A percentile compares a stretch with the other conserved stretches of the same genome.
These are phyloP conservation scores for Ormosia semicastrata DNA, from an alignment of 306 rosid genomes.

Conservation along the genomic window DNA sequence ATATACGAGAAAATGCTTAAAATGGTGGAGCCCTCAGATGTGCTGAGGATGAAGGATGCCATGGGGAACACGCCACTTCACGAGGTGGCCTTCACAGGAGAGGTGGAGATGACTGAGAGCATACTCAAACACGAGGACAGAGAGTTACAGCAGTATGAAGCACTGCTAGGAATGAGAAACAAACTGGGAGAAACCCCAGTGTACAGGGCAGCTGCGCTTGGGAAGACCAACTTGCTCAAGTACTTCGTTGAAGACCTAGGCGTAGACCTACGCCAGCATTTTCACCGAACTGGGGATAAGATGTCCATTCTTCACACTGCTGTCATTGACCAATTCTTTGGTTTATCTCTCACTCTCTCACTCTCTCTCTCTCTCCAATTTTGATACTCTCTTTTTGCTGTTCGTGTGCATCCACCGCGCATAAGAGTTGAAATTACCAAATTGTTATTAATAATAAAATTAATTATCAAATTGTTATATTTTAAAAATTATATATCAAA, in stretches of 20 bases:
- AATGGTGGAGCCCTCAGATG: background rate
- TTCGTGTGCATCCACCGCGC: background rate
- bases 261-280: background rate
- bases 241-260: background rate
- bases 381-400: background rate
- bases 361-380: background rate
- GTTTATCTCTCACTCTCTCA: background rate
- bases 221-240: slow-evolving; percentile 15
- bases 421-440: no score
- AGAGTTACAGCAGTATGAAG: background rate
- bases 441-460: no score
- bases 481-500: no score
- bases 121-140: background rate
- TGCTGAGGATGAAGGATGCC: slow-evolving; percentile 33
- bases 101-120: slow-evolving; percentile 20
- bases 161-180: background rate
- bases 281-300: slow-evolving; percentile 9
- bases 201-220: slow-evolving; percentile 36
- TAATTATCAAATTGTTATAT: no score
- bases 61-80: slow-evolving; percentile 42
- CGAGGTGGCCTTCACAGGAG: slow-evolving; percentile 37
- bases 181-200: slow-evolving; percentile 31
- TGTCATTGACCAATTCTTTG: slow-evolving; percentile 38
- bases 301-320: slow-evolving; percentile 45
- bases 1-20: slow-evolving; percentile 22